These are phyloP conservation scores for Peziza echinospora DNA, from an alignment of 495 filamentous ascomycete genomes.

Conservation along the genomic window DNA sequence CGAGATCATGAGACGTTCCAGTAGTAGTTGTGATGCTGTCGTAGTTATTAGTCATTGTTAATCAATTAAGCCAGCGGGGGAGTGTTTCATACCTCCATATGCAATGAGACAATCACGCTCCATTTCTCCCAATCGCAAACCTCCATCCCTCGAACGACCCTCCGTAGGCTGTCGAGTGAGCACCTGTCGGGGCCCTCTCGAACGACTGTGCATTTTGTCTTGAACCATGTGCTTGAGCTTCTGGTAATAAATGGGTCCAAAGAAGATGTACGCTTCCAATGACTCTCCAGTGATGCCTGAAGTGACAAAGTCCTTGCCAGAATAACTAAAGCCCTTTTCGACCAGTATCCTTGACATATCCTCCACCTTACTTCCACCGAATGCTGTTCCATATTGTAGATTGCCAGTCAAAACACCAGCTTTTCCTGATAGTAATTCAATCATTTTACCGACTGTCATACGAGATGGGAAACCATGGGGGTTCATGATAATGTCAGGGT, in stretches of 20 bases:
- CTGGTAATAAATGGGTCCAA: conserved; percentile 97
- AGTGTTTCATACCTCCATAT: conserved; percentile 39
- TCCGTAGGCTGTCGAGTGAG: conserved; percentile 93
- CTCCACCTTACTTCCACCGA: conserved; percentile 77
- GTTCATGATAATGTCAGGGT: conserved; percentile 99
- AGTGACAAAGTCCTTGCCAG: conserved; percentile 89
- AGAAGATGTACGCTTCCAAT: conserved; percentile 90
- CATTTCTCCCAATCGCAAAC: conserved; percentile 92
- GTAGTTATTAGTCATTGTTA: too few species aligned
- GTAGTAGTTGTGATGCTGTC: conserved; percentile 57
- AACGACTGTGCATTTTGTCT: conserved; percentile 96
- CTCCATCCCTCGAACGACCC: conserved; percentile 78
- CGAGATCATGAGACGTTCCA: conserved; percentile 86
- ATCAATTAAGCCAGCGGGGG: too few species aligned
- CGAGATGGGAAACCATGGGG: conserved; percentile 98
- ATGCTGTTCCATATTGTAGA: conserved; percentile 80
- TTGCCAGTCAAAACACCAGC: conserved; percentile 66
- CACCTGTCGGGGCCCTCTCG: conserved; percentile 59
- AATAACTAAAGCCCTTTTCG: conserved; percentile 77
- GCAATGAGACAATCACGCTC: conserved; percentile 94
- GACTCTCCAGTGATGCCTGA: conserved; percentile 87
- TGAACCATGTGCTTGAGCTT: conserved; percentile 99
- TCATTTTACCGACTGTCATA: conserved; percentile 98
- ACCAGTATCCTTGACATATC: conserved; percentile 72
- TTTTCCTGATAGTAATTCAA: conserved; percentile 88